Percentiles rank a stretch among this genome's conserved stretches.
Evolutionary conservation across 768 basidiomycete genomes (phyloP).

Genomic region (Mycena floridula): DNA sequence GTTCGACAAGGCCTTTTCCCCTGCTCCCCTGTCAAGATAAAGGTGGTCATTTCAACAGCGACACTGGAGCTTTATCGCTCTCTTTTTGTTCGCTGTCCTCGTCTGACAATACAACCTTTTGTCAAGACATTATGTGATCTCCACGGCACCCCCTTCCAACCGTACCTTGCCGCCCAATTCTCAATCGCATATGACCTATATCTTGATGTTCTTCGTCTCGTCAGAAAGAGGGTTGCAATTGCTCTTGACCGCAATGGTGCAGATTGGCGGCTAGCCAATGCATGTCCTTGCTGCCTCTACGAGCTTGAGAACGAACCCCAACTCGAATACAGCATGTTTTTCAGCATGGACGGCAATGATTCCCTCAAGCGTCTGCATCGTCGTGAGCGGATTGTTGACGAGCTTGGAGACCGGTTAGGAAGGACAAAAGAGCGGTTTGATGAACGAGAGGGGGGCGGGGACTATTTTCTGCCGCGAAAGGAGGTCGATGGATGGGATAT

Average conservation of each 20-base stretch:
- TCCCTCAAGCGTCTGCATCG: too few species aligned
- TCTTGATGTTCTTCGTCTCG: slow-evolving; percentile 6
- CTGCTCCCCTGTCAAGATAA: slow-evolving; percentile 15
- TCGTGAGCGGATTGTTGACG: slow-evolving; percentile 18
- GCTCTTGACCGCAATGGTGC: slow-evolving; percentile 16
- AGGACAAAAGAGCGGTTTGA: slow-evolving; percentile 9
- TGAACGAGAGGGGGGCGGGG: background rate
- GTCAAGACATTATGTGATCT: too few species aligned
- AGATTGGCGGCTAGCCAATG: slow-evolving; percentile 19
- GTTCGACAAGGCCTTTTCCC: too few species aligned
- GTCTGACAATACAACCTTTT: too few species aligned
- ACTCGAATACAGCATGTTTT: too few species aligned
- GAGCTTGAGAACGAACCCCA: slow-evolving; percentile 14
- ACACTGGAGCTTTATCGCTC: too few species aligned
- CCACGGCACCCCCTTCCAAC: slow-evolving; percentile 14
- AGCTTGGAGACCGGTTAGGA: slow-evolving; percentile 3
- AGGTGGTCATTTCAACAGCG: slow-evolving; percentile 14
- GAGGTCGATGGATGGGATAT: slow-evolving; percentile 17
- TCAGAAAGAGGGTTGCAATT: slow-evolving; percentile 9
- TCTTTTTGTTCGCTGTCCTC: slow-evolving; percentile 19
- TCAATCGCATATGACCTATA: slow-evolving; percentile 20
- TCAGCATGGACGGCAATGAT: too few species aligned
- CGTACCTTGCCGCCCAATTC: slow-evolving; percentile 15
- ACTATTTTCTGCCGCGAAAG: too few species aligned
- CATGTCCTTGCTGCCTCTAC: too few species aligned